Percentiles rank a stretch among this genome's conserved stretches.
Conservation (phyloP, 208 protist species). For the Leishmania braziliensis region DNA sequence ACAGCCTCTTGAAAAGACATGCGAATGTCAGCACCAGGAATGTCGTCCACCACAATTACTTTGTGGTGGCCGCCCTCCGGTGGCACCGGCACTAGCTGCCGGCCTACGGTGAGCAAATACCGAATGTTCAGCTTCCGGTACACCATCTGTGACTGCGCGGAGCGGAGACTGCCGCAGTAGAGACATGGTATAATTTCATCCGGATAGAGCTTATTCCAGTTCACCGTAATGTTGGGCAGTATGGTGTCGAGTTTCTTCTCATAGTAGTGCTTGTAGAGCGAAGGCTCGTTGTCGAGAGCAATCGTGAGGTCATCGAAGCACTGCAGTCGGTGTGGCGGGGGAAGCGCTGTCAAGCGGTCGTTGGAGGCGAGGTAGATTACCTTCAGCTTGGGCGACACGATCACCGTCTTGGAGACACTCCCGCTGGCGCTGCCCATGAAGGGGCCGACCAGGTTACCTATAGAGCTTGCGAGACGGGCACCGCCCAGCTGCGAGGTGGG, state of each 20-base stretch:
- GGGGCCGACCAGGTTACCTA: constrained; percentile 13
- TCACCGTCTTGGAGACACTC: constrained; percentile 17
- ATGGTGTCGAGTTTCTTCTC: constrained; percentile 52
- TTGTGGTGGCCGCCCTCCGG: constrained; percentile 72
- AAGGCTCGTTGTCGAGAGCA: constrained; percentile 87
- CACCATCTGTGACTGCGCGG: constrained; percentile 84
- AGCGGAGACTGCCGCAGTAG: constrained; percentile 86
- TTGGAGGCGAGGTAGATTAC: constrained; percentile 83
- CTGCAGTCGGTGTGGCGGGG: constrained; percentile 37
- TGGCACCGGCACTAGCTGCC: constrained; percentile 67
- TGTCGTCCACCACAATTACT: constrained; percentile 85
- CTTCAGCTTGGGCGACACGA: constrained; percentile 51
- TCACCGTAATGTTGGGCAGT: constrained; percentile 75
- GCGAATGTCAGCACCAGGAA: constrained; percentile 78
- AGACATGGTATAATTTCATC: constrained; percentile 82
- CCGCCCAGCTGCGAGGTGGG: constrained; percentile 6
- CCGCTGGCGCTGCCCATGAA: constrained; percentile 11
- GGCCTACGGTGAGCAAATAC: constrained; percentile 83
- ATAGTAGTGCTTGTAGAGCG: constrained; percentile 68
- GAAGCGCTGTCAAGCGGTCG: constrained; percentile 61
- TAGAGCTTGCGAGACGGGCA: constrained; percentile 14
- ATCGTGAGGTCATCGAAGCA: constrained; percentile 68
- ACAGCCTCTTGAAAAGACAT: constrained; percentile 78
- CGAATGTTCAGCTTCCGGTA: constrained; percentile 84
- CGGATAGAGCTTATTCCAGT: constrained; percentile 93